Percentiles rank a stretch among this genome's conserved stretches.
Conservation (phyloP, 2,329 filamentous ascomycete genomes). For the Alternaria rosae region DNA sequence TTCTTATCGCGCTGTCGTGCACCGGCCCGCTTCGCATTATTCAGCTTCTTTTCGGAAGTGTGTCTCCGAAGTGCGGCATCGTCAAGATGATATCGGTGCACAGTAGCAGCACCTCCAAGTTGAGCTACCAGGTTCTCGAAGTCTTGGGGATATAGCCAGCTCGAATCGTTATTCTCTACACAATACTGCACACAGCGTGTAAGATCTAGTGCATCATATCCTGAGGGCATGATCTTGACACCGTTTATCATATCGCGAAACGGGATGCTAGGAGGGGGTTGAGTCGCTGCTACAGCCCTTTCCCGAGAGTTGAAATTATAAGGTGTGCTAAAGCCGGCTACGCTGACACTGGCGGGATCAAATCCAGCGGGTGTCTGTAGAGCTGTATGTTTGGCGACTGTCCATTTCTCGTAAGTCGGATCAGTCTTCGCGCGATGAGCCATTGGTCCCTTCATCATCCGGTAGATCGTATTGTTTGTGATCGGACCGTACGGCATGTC, state of each 20-base stretch:
- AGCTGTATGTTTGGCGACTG: slow-evolving; percentile 12
- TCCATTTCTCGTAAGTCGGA: slow-evolving; percentile 23
- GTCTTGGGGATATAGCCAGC: slow-evolving; percentile 30
- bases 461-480: slow-evolving; percentile 20
- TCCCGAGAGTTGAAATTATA: background rate
- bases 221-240: slow-evolving; percentile 21
- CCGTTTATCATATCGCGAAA: slow-evolving; percentile 25
- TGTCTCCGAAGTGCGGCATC: slow-evolving; percentile 15
- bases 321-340: slow-evolving; percentile 23
- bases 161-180: slow-evolving; percentile 17
- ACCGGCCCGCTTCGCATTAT: background rate
- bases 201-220: slow-evolving; percentile 31
- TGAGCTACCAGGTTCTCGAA: slow-evolving; percentile 16
- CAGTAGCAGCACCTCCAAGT: slow-evolving; percentile 17
- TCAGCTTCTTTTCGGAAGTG: background rate
- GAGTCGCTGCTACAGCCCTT: background rate
- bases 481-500: slow-evolving; percentile 17
- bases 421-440: slow-evolving; percentile 15
- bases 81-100: slow-evolving; percentile 18
- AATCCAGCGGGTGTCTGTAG: slow-evolving; percentile 15
- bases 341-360: slow-evolving; percentile 22
- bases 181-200: slow-evolving; percentile 30
- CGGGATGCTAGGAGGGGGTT: slow-evolving; percentile 8
- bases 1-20: background rate
- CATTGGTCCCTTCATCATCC: slow-evolving; percentile 29